Base-by-base conservation (phyloP, 2,329 filamentous ascomycete genomes). In the Cladophialophora chaetospira region DNA sequence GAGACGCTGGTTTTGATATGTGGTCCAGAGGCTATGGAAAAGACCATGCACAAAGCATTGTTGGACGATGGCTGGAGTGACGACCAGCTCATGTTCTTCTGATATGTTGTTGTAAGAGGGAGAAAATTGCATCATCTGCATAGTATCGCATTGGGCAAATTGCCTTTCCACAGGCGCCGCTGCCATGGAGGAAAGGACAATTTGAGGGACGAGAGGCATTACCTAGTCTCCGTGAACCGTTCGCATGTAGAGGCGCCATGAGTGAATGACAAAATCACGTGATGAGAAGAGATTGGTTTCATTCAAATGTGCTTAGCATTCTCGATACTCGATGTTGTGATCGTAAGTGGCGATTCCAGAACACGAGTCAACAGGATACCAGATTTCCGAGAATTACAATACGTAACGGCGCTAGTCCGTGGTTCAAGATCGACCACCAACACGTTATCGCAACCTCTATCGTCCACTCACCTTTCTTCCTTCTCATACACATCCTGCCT, bases 71-170 rank as follows among this genome's bases (percentile, higher is more conserved):
- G 89, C 0, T 95, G 89, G 88, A 76, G 71, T 6, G 86, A 90
- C 60, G 81, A 86, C 11, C 84, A 92, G 69, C 67, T 94, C 64
- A 69, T 92, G 63, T 90, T 93, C 72, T 95, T 94, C 68, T 94
- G 53, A 33, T 3, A 60, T 60, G 26, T 23, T 5, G 17, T 33
- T 25, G 11, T 21, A 15, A 47, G 3, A 5, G 10, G 17, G 19
- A 23, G 31, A 26, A 6, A 8, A 25, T 28, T 44, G 6, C 21
- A 6, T 40, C 36, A 40, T 21, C 17, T 21, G 17, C 36, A 21
- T 21, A 40, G 6, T 21, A 10, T 21, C 15, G 36, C 17, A 11
- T 15, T 10, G 36, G 6, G 17, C 17, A 17, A 4, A 40, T 21
- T 15, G 36, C 3, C 19, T 13, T 38, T 5, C 11, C 15, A 19